Evolutionary conservation across 352 stramenopile genomes (phyloP), one percentile per base, ranked within the genome.

Genomic region (Globisporangium sylvaticum): DNA sequence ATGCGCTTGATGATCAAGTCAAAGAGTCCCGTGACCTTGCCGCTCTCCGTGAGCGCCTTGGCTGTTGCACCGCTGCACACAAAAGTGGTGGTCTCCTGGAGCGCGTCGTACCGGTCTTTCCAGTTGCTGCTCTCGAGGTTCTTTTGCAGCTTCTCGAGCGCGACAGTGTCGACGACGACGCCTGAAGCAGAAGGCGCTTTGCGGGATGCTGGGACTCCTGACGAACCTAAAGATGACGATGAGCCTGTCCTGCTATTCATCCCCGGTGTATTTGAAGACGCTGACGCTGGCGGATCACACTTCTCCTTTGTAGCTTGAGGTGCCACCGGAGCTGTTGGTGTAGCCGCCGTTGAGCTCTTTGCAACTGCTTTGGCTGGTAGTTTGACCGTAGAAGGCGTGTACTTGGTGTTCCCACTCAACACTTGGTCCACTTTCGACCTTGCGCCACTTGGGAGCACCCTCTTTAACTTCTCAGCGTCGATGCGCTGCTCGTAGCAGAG

Each of bases 91-190:
- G 69, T 62, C 14, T 86, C 77, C 7, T 70, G 69, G 0, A 95
- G 64, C 4, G 83, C 84, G 6, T 92, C 80, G 25, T 86, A 87
- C 0, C 87, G 84, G 53, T 92, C 84, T 71, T 90, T 92, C 87
- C 84, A 94, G 64, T 92, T 92, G 67, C 67, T 83, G 57, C 81
- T 92, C 5, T 88, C 76, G 18, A 94, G 78, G 24, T 78, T 77
- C 12, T 69, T 76, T 4, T 79, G 65, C 12, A 94, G 59, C n/a
- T 56, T 57, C 60, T 68, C 58, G 12, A 94, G 58, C 12, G 69
- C 66, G 1, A 85, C 75, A 12, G 46, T 52, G 29, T 89, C 80
- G n/a, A 89, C 48, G 5, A 42, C 27, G 7, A 46, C 25, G 34
- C 25, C 14, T n/a, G 44, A 27, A 12, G 18, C 20, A 20, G 54